phyloP scores from a whole-genome alignment of 2,329 filamentous ascomycete genomes.

The Colletotrichum cordylinicola region DNA sequence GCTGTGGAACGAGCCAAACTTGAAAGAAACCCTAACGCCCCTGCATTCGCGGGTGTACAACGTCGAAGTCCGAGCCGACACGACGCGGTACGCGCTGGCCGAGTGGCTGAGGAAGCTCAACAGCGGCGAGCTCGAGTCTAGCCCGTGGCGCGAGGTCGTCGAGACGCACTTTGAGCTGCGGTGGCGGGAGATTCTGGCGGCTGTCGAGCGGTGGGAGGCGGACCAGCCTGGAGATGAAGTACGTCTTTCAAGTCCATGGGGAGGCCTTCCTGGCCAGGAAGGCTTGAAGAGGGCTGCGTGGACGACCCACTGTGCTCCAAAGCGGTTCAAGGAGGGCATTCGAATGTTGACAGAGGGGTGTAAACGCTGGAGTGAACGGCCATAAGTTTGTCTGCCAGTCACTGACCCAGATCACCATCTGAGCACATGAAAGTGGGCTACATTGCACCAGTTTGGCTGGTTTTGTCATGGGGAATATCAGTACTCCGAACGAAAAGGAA shows the following conservation, averaged over 20 bases:
- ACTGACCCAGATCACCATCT: not conserved
- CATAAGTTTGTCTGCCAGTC: not conserved
- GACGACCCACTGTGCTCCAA: not conserved
- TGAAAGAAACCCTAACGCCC: not conserved
- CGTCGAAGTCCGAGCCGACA: conserved; percentile 27
- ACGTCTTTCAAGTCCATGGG: no score
- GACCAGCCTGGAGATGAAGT: not conserved
- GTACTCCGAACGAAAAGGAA: not conserved
- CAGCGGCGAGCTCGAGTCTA: not conserved
- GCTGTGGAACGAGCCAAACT: conserved; percentile 60
- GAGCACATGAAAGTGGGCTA: not conserved
- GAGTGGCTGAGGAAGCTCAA: conserved; percentile 28
- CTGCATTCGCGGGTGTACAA: conserved; percentile 31
- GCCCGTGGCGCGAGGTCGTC: not conserved
- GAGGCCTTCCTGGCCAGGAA: not conserved
- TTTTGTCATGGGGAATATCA: not conserved
- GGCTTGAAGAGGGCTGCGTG: not conserved
- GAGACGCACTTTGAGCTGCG: not conserved
- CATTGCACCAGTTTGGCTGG: not conserved
- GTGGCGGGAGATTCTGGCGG: not conserved
- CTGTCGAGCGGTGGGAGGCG: not conserved
- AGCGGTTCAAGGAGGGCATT: not conserved
- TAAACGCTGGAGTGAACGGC: not conserved
- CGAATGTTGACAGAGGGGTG: not conserved
- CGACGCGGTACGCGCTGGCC: conserved; percentile 33